phyloP scores from a whole-genome alignment of 1,284 basidiomycete genomes.

The Ceratobasidium sp. region DNA sequence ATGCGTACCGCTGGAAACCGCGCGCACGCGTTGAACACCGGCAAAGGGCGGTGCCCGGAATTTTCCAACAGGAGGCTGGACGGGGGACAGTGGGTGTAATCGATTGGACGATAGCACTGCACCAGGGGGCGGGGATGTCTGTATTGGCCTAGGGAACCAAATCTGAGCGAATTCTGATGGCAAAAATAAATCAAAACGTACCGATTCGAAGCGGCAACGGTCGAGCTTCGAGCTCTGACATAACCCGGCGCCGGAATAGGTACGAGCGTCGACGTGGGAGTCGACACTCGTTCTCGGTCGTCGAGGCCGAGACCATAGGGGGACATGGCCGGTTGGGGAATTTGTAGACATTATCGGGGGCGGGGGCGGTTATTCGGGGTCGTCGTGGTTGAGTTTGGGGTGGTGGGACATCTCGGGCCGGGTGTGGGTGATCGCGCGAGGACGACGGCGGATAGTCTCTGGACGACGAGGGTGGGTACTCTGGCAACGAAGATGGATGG shows the following conservation, averaged over 20 bases:
- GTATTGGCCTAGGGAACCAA: neutral
- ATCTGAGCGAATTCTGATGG: neutral
- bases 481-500: neutral
- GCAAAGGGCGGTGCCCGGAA: neutral
- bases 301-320: neutral
- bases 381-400: neutral
- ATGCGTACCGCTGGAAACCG: neutral
- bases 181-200: neutral
- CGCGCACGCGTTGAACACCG: neutral
- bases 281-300: neutral
- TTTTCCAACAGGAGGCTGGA: neutral
- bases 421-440: neutral
- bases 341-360: neutral
- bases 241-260: neutral
- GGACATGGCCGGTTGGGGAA: neutral
- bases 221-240: neutral
- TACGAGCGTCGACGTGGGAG: slow-evolving; percentile 10
- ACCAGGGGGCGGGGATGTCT: neutral
- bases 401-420: neutral
- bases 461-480: neutral
- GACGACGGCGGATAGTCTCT: neutral
- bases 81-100: neutral
- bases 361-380: neutral
- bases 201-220: neutral
- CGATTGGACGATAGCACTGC: neutral